Conservation (phyloP, 495 filamentous ascomycete genomes). For the Neurospora intermedia region DNA sequence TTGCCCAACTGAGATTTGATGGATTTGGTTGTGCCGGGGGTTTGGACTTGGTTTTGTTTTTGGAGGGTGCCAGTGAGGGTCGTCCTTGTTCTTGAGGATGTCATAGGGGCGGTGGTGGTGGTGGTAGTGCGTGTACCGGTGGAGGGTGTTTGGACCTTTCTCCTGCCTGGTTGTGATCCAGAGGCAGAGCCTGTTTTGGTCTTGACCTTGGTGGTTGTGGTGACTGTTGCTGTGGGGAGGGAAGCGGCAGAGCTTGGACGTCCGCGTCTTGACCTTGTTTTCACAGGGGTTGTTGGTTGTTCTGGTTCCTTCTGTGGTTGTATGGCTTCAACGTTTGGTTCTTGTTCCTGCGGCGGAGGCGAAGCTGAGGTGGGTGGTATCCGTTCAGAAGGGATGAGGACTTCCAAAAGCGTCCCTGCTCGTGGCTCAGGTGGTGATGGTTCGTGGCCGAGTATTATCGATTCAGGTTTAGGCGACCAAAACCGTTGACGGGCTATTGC, state of each 20-base stretch:
- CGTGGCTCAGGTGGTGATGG: background rate
- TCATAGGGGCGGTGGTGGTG: background rate
- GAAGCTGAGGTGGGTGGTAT: background rate
- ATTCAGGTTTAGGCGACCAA: background rate
- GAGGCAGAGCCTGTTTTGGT: background rate
- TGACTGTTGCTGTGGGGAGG: background rate
- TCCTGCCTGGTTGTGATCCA: background rate
- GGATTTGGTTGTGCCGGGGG: background rate
- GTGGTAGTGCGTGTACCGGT: background rate
- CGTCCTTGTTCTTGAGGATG: background rate
- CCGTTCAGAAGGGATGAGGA: background rate
- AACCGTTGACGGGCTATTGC: background rate
- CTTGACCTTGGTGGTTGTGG: background rate
- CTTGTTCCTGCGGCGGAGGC: background rate
- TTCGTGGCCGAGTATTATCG: background rate
- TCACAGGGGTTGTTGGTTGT: background rate
- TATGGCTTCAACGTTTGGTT: background rate
- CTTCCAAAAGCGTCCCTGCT: background rate
- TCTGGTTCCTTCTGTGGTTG: background rate
- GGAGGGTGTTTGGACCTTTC: background rate
- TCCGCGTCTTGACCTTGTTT: background rate
- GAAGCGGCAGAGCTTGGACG: background rate
- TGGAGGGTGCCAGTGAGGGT: background rate
- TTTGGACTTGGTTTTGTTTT: background rate
- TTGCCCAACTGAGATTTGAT: slow-evolving; percentile 10